Percentiles rank a stretch among this genome's conserved stretches.
These are phyloP conservation scores for Calycina marina DNA, from an alignment of 2,329 filamentous ascomycete species.

Conservation along the genomic window DNA sequence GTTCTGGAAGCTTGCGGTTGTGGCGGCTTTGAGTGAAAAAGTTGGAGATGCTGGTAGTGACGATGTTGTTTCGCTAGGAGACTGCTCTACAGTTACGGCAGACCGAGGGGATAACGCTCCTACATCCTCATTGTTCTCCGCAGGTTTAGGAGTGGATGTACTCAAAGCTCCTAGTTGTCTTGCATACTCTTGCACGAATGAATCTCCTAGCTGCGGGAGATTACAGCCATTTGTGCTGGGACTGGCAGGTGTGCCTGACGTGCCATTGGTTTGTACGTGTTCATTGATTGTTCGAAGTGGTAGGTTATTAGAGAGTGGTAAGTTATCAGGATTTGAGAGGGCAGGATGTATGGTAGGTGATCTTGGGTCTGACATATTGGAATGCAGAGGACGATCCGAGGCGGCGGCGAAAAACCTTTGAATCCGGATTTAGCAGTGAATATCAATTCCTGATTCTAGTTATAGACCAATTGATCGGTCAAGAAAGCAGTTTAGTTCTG, in stretches of 20 bases:
- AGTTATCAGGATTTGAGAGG: constrained; percentile 20
- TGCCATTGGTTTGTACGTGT: no score
- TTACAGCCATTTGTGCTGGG: constrained; percentile 17
- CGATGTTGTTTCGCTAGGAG: constrained; percentile 12
- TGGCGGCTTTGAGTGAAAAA: constrained; percentile 10
- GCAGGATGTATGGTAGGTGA: constrained; percentile 37
- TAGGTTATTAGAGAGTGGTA: background rate
- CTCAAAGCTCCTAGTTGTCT: constrained; percentile 28
- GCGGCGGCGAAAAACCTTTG: no score
- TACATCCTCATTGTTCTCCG: constrained; percentile 17
- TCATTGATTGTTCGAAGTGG: background rate
- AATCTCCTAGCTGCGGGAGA: constrained; percentile 23
- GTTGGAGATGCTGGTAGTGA: constrained; percentile 18
- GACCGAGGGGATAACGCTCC: constrained; percentile 17
- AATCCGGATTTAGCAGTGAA: no score
- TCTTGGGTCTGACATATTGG: constrained; percentile 27
- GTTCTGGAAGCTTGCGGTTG: constrained; percentile 8
- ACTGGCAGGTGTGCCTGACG: constrained; percentile 23
- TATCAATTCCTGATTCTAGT: no score
- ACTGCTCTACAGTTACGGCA: constrained; percentile 18
- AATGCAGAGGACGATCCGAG: background rate
- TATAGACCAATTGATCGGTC: no score
- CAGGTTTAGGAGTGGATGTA: constrained; percentile 20
- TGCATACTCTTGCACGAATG: constrained; percentile 29
- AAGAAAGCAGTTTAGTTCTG: no score